These are phyloP conservation scores for Clavispora carvajalis DNA, from an alignment of 805 yeast species.

Conservation along the genomic window DNA sequence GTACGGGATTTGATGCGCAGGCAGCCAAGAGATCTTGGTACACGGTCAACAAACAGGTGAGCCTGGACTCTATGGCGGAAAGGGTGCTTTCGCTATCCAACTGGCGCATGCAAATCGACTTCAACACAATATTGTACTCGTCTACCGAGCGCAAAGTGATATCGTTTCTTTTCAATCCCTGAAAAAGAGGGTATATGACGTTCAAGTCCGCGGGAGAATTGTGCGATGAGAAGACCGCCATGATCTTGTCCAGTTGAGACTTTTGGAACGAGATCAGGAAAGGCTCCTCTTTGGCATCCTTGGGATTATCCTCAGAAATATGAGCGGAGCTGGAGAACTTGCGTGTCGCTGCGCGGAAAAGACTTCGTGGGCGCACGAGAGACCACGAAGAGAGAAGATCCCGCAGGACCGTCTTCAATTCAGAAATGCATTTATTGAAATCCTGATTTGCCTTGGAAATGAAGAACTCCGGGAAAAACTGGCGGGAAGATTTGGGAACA, in stretches of 20 bases:
- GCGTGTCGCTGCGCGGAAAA: conserved; percentile 7
- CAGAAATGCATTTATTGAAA: conserved; percentile 21
- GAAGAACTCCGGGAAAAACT: conserved; percentile 17
- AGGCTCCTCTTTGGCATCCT: conserved; percentile 3
- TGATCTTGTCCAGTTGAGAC: conserved; percentile 19
- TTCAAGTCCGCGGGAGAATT: conserved; percentile 21
- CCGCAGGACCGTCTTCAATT: conserved; percentile 19
- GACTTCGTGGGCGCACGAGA: conserved; percentile 8
- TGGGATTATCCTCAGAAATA: not conserved
- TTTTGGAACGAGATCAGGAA: conserved; percentile 18
- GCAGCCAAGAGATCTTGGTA: conserved; percentile 57
- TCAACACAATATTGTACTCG: conserved; percentile 49
- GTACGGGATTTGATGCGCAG: conserved; percentile 8
- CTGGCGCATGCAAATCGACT: conserved; percentile 48
- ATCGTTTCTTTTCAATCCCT: conserved; percentile 34
- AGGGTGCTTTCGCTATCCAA: conserved; percentile 28
- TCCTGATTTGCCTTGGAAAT: conserved; percentile 29
- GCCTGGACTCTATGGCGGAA: conserved; percentile 48
- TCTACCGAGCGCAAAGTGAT: conserved; percentile 45
- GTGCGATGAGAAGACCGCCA: conserved; percentile 13
- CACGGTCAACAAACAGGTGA: conserved; percentile 58
- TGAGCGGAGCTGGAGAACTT: conserved; percentile 5
- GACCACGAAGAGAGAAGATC: conserved; percentile 19
- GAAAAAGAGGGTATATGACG: conserved; percentile 36
- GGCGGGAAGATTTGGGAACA: conserved; percentile 1